A percentile compares a stretch with the other conserved stretches of the same genome.
Evolutionary conservation across 345 rosid species (phyloP).

Genomic region (Melastoma malabathricum): DNA sequence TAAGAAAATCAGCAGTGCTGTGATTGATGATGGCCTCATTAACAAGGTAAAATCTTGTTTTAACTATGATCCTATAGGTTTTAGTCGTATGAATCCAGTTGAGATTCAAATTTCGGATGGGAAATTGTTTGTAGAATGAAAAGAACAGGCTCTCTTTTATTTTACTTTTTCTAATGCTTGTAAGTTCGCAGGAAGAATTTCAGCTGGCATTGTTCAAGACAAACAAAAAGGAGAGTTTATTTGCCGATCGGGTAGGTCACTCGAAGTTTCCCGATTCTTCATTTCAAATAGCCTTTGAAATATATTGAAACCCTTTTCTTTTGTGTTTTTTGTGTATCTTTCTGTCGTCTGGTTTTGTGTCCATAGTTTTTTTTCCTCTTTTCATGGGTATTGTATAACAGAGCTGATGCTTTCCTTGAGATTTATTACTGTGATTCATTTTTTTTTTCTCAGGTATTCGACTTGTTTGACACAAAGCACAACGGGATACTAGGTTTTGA

Average conservation of each 20-base stretch:
- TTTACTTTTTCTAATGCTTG: background rate
- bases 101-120: background rate
- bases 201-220: conserved; percentile 95
- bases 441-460: conserved; percentile 60
- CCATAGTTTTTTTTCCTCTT: conserved; percentile 2
- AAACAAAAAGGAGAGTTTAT: conserved; percentile 91
- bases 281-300: too few species aligned
- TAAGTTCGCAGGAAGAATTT: conserved; percentile 70
- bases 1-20: conserved; percentile 98
- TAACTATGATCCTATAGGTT: conserved; percentile 1
- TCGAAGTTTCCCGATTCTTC: too few species aligned
- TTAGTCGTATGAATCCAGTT: too few species aligned
- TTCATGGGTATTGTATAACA: too few species aligned
- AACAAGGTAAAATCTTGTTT: conserved; percentile 50
- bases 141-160: background rate
- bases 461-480: conserved; percentile 92
- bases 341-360: background rate
- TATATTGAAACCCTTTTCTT: too few species aligned
- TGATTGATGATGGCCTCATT: conserved; percentile 90
- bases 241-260: conserved; percentile 85
- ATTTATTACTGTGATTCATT: conserved; percentile 31
- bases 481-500: conserved; percentile 94
- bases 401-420: background rate
- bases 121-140: too few species aligned
- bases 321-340: conserved; percentile 4